phyloP scores from a whole-genome alignment of 2,329 filamentous ascomycete genomes.

The Monosporascus ibericus region DNA sequence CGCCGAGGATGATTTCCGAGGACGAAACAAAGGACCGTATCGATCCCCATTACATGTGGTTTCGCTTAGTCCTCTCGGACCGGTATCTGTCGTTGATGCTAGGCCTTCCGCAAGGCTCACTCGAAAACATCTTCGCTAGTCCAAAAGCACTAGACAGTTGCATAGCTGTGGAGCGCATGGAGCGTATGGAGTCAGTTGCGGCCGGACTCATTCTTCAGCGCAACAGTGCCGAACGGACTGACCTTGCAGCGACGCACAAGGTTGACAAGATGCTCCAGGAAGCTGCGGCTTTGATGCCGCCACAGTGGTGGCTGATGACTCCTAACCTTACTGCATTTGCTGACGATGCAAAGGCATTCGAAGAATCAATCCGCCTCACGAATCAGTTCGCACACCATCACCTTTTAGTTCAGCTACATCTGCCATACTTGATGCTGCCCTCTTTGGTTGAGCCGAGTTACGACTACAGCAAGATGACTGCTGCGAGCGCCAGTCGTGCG shows the following conservation, averaged over 20 bases:
- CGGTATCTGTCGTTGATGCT: constrained; percentile 42
- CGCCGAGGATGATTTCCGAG: constrained; percentile 14
- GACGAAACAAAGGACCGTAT: constrained; percentile 19
- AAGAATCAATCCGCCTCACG: constrained; percentile 30
- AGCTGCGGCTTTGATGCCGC: constrained; percentile 30
- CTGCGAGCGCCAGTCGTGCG: constrained; percentile 36
- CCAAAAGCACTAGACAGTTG: constrained; percentile 21
- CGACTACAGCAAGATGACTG: constrained; percentile 33
- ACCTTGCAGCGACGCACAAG: constrained; percentile 23
- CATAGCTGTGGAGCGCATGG: constrained; percentile 12
- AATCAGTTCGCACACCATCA: constrained; percentile 37
- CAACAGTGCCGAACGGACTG: constrained; percentile 20
- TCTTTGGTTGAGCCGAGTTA: constrained; percentile 21
- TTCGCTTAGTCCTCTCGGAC: constrained; percentile 37
- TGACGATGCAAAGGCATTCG: constrained; percentile 15
- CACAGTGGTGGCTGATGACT: constrained; percentile 34
- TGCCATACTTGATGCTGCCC: constrained; percentile 35
- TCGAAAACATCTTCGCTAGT: constrained; percentile 21
- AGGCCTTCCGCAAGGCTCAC: constrained; percentile 35
- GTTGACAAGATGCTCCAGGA: constrained; percentile 33
- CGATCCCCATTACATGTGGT: constrained; percentile 36
- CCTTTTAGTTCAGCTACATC: constrained; percentile 36
- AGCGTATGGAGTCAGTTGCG: constrained; percentile 29
- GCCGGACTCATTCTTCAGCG: constrained; percentile 32
- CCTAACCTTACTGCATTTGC: constrained; percentile 13